phyloP scores from a whole-genome alignment of 768 basidiomycete genomes.

The Erythrobasidium yunnanense region DNA sequence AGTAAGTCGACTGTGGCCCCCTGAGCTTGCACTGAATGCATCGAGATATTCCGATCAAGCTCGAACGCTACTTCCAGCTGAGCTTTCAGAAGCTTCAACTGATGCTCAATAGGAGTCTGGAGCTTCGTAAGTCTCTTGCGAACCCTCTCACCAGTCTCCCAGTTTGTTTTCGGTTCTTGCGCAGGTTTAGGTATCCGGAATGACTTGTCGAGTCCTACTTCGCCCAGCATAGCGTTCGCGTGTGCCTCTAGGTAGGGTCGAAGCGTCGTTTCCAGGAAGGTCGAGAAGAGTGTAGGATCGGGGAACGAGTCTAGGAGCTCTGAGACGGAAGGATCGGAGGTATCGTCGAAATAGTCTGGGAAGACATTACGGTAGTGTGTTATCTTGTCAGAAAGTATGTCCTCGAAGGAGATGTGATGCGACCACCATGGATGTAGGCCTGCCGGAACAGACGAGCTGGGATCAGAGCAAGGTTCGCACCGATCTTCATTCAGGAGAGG shows the following conservation, averaged over 20 bases:
- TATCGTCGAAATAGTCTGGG: conserved; percentile 37
- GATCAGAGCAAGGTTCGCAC: neutral
- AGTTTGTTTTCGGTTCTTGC: conserved; percentile 13
- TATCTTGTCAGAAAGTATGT: conserved; percentile 48
- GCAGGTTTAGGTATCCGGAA: conserved; percentile 60
- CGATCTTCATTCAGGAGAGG: neutral
- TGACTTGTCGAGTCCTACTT: conserved; percentile 77
- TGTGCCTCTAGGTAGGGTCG: conserved; percentile 48
- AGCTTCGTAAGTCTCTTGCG: conserved; percentile 61
- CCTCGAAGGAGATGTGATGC: conserved; percentile 54
- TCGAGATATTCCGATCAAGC: conserved; percentile 61
- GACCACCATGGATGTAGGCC: conserved; percentile 94
- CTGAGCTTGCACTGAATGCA: conserved; percentile 76
- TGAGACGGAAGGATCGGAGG: conserved; percentile 39
- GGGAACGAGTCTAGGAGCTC: conserved; percentile 58
- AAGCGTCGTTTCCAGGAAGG: conserved; percentile 46
- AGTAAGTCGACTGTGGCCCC: conserved; percentile 60
- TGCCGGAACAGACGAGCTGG: conserved; percentile 37
- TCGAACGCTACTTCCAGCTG: conserved; percentile 79
- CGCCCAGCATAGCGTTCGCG: conserved; percentile 72
- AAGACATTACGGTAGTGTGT: conserved; percentile 68
- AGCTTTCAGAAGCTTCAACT: conserved; percentile 63
- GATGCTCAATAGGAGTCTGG: conserved; percentile 66
- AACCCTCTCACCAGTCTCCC: conserved; percentile 5
- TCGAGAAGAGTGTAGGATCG: conserved; percentile 54